A percentile compares a stretch with the other conserved stretches of the same genome.
Evolutionary conservation across 78 protist species (phyloP).

Genomic region (Monocercomonoides exilis): DNA sequence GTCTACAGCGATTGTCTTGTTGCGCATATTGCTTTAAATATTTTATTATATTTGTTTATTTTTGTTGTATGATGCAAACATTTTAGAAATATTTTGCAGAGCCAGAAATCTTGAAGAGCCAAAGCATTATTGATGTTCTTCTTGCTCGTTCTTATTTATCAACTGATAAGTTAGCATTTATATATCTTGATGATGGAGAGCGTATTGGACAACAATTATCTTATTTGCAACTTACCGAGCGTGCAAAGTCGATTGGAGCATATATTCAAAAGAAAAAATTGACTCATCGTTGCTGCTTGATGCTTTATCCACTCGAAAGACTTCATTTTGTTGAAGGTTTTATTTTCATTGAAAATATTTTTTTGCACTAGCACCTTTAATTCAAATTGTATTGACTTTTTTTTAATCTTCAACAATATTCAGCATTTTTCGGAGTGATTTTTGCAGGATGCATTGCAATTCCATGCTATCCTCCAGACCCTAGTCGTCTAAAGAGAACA

Average conservation of each 20-base stretch:
- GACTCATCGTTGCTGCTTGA: not conserved
- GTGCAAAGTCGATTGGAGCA: not conserved
- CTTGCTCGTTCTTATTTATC: not conserved
- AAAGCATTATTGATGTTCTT: not conserved
- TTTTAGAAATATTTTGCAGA: too few relatives aligned
- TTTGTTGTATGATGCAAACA: too few relatives aligned
- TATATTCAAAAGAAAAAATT: not conserved
- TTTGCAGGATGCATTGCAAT: not conserved
- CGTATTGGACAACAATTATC: not conserved
- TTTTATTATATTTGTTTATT: too few relatives aligned
- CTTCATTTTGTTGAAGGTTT: not conserved
- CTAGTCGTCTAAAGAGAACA: not conserved
- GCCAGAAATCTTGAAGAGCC: not conserved
- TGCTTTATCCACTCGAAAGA: constrained; percentile 10
- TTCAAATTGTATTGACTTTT: not conserved
- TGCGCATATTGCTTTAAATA: too few relatives aligned
- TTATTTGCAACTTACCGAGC: not conserved
- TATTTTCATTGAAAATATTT: not conserved
- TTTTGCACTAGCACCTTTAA: not conserved
- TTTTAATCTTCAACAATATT: not conserved
- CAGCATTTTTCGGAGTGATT: not conserved
- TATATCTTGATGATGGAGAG: not conserved
- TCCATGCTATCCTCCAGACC: not conserved
- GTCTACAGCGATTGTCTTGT: too few relatives aligned
- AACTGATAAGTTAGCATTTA: not conserved